phyloP scores from a whole-genome alignment of 345 rosid species.

The Ceriops zippeliana region DNA sequence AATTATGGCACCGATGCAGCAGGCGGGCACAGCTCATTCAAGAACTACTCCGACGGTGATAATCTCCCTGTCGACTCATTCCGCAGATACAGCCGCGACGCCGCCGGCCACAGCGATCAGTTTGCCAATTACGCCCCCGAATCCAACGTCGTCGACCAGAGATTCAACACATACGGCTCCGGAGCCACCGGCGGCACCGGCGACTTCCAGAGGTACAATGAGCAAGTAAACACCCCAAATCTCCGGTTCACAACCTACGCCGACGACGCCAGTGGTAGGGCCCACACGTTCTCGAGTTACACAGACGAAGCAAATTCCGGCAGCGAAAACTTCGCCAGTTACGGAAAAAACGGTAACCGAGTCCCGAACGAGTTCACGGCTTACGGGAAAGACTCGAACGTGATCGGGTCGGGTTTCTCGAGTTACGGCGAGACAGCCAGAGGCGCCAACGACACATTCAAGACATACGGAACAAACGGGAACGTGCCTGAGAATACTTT shows the following conservation, averaged over 20 bases:
- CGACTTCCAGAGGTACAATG: constrained; percentile 49
- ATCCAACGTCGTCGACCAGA: constrained; percentile 50
- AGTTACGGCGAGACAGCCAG: constrained; percentile 54
- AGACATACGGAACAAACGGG: constrained; percentile 46
- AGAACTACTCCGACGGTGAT: constrained; percentile 37
- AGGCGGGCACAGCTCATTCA: constrained; percentile 50
- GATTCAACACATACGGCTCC: constrained; percentile 62
- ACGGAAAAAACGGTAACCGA: constrained; percentile 62
- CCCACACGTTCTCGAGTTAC: constrained; percentile 49
- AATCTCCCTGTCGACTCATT: constrained; percentile 46
- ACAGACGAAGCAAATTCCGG: constrained; percentile 47
- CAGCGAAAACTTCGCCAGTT: constrained; percentile 42
- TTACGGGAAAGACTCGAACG: constrained; percentile 47
- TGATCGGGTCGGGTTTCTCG: constrained; percentile 50
- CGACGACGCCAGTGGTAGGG: constrained; percentile 38
- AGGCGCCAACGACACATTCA: constrained; percentile 54
- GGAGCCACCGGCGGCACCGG: constrained; percentile 61
- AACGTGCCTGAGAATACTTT: constrained; percentile 59
- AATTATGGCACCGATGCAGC: constrained; percentile 47
- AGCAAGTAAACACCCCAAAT: constrained; percentile 47
- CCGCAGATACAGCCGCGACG: constrained; percentile 53
- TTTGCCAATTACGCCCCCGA: constrained; percentile 40
- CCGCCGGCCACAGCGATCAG: constrained; percentile 36
- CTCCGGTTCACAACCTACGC: constrained; percentile 55
- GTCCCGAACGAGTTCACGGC: constrained; percentile 42